phyloP scores from a whole-genome alignment of 1,139 yeast species.

The Lizanozyma gosingica region DNA sequence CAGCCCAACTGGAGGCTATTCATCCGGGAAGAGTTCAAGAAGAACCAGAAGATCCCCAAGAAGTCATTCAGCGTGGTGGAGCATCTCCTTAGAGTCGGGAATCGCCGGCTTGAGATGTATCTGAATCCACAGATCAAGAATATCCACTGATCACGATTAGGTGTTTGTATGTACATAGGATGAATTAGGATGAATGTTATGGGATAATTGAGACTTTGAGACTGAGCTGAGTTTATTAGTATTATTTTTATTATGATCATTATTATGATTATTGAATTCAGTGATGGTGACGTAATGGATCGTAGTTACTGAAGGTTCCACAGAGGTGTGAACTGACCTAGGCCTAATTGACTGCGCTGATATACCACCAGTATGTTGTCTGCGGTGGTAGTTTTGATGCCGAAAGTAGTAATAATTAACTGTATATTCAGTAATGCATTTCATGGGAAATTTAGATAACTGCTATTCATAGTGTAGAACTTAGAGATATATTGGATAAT shows the following conservation, averaged over 20 bases:
- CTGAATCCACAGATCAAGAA: slow-evolving; percentile 59
- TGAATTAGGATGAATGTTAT: background rate
- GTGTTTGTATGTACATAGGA: background rate
- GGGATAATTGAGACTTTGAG: background rate
- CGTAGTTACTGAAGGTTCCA: background rate
- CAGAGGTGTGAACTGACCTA: no score
- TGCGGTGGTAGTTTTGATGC: no score
- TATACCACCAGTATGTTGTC: no score
- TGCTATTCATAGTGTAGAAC: no score
- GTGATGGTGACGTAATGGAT: background rate
- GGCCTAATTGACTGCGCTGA: no score
- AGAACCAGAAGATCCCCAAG: slow-evolving; percentile 49
- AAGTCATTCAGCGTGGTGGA: slow-evolving; percentile 85
- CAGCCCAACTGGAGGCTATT: slow-evolving; percentile 38
- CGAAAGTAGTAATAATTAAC: no score
- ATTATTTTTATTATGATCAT: background rate
- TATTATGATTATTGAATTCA: background rate
- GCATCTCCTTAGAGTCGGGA: slow-evolving; percentile 72
- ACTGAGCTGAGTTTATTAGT: background rate
- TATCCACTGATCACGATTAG: slow-evolving; percentile 33
- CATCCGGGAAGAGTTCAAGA: slow-evolving; percentile 54
- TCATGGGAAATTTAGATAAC: no score
- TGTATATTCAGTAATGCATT: no score
- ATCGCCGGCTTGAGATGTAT: slow-evolving; percentile 63
- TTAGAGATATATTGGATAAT: no score